A percentile compares a stretch with the other conserved stretches of the same genome.
phyloP scores from a whole-genome alignment of 2,329 filamentous ascomycete genomes.

The Pseudogymnoascus pannorum region DNA sequence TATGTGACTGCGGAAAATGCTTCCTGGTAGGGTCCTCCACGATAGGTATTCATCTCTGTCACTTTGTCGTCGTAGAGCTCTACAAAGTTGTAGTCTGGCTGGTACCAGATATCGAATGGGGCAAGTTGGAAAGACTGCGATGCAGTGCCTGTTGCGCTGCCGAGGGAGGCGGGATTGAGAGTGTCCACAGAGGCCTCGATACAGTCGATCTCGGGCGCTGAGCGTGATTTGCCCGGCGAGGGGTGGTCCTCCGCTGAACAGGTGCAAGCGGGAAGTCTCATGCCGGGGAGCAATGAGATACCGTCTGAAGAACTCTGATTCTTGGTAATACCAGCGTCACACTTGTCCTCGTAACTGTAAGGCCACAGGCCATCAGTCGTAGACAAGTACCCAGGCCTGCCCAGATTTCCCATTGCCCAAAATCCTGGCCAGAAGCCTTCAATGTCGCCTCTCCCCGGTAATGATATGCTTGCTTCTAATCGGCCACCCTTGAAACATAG shows the following conservation, averaged over 20 bases:
- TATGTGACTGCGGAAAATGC: conserved; percentile 54
- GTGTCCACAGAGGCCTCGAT: conserved; percentile 54
- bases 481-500: conserved; percentile 66
- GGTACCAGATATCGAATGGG: conserved; percentile 64
- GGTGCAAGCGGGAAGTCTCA: conserved; percentile 62
- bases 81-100: conserved; percentile 56
- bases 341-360: conserved; percentile 62
- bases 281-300: conserved; percentile 59
- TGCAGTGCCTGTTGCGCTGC: conserved; percentile 49
- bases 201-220: conserved; percentile 65
- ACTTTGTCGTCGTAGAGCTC: conserved; percentile 56
- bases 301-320: conserved; percentile 65
- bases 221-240: conserved; percentile 54
- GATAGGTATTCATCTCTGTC: conserved; percentile 52
- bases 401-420: conserved; percentile 69
- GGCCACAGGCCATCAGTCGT: conserved; percentile 70
- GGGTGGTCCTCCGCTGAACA: conserved; percentile 59
- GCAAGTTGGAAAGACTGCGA: conserved; percentile 62
- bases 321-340: conserved; percentile 63
- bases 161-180: conserved; percentile 35
- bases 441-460: conserved; percentile 59
- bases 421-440: conserved; percentile 69
- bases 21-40: conserved; percentile 56
- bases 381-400: conserved; percentile 59
- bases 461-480: conserved; percentile 61